These are phyloP conservation scores for Coemansia sp. DNA, from an alignment of 192 early-diverging fungal species.

Conservation along the genomic window DNA sequence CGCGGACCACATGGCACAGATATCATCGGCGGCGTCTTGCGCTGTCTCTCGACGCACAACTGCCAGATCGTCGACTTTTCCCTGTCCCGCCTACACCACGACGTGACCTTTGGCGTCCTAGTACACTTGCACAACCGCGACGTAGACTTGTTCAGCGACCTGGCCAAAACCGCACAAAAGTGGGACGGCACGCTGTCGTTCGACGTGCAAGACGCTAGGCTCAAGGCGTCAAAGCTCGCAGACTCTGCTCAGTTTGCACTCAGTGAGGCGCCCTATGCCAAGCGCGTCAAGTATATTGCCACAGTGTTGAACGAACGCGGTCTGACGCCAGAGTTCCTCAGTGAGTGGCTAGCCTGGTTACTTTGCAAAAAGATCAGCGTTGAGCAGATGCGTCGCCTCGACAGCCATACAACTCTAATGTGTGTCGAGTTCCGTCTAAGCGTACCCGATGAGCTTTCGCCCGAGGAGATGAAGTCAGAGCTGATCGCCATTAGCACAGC, in stretches of 20 bases:
- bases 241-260: conserved; percentile 52
- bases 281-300: conserved; percentile 84
- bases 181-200: conserved; percentile 89
- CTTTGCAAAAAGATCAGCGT: conserved; percentile 79
- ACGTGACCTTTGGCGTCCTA: conserved; percentile 93
- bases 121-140: conserved; percentile 73
- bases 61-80: conserved; percentile 87
- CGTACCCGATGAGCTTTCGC: conserved; percentile 68
- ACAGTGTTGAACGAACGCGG: conserved; percentile 87
- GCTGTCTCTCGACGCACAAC: conserved; percentile 70
- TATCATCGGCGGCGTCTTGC: conserved; percentile 83
- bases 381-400: conserved; percentile 85
- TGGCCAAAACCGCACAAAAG: conserved; percentile 73
- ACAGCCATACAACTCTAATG: conserved; percentile 64
- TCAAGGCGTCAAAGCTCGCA: conserved; percentile 61
- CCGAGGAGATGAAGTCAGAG: conserved; percentile 69
- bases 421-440: conserved; percentile 86
- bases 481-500: conserved; percentile 71
- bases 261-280: conserved; percentile 83
- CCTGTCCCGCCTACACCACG: conserved; percentile 86
- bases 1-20: conserved; percentile 90
- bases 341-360: conserved; percentile 79
- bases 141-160: conserved; percentile 77
- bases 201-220: conserved; percentile 70
- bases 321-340: conserved; percentile 73